Evolutionary conservation across 2,329 filamentous ascomycete genomes (phyloP), one percentile per base, ranked within the genome.

Genomic region (Lasiodiplodia sp.): DNA sequence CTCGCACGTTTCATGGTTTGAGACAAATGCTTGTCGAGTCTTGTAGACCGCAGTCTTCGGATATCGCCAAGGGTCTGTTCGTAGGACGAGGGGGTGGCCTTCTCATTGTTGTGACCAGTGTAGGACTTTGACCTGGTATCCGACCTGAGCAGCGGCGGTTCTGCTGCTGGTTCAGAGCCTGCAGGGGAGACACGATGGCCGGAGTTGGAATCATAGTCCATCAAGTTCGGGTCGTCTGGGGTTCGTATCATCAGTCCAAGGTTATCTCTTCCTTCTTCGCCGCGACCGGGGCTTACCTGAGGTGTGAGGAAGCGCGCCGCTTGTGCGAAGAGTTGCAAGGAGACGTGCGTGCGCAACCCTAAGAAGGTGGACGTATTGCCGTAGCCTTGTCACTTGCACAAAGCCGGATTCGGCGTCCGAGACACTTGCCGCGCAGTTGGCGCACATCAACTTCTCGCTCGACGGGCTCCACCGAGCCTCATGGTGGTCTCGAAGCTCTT

Each of bases 41-140:
- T 90, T 25, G 95, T 98, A 70, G 96, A 98, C 72, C 95, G 90
- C 69, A 99, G 82, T 71, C 96, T 88, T 75, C 94, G 91, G 77
- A 99, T 96, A 80, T 99, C 96, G 72, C 96, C 96, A 73, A 99
- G 90, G 57, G 95, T 97, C 81, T 94, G 96, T 82, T 98, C 95
- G 77, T 98, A 96, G 34, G 92, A 93, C 18, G 78, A 75, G 64
- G 92, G 93, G 74, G 90, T 78, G 49, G 70, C 72, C 68, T 88
- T 86, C 38, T 83, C 83, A 67, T 81, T 83, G 71, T 79, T 79
- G 21, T 88, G 87, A 28, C 89, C 91, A 55, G 88, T 88, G 77
- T 91, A 91, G 2, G 91, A 93, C 74, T 91, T 92, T 21, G 93
- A 94, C 67, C 92, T 86, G 21, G 87, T 88, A 71, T 92, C 91